Conservation (phyloP, 1,284 basidiomycete species). For the Ustilago loliicola region DNA sequence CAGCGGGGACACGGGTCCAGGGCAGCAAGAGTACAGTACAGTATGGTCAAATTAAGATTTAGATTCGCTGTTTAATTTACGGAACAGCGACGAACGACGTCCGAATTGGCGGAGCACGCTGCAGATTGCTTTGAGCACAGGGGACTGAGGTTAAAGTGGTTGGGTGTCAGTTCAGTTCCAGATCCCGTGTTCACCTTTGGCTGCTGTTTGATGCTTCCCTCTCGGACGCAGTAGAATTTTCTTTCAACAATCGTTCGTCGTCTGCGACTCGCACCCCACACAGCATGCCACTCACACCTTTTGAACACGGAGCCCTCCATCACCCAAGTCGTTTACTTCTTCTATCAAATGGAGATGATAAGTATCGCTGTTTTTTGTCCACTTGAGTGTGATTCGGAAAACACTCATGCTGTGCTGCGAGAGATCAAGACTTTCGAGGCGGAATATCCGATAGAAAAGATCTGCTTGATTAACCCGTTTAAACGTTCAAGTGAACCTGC, state of each 20-base stretch:
- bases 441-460: neutral
- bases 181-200: neutral
- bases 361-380: no score
- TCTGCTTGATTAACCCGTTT: neutral
- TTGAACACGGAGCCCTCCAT: no score
- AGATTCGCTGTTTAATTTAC: neutral
- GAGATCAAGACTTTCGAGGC: no score
- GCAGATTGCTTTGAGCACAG: neutral
- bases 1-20: neutral
- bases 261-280: neutral
- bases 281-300: neutral
- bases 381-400: no score
- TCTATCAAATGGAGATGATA: no score
- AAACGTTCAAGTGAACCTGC: neutral
- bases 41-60: neutral
- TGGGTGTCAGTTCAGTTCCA: neutral
- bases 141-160: no score
- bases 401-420: no score
- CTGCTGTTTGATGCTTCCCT: neutral
- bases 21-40: neutral
- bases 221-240: constrained; percentile 6
- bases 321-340: no score
- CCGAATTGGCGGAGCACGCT: constrained; percentile 5
- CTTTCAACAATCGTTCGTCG: neutral
- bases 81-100: constrained; percentile 1